Percentiles rank a stretch among this genome's conserved stretches.
phyloP scores from a whole-genome alignment of 805 yeast genomes.

The Myxozyma kluyveri region DNA sequence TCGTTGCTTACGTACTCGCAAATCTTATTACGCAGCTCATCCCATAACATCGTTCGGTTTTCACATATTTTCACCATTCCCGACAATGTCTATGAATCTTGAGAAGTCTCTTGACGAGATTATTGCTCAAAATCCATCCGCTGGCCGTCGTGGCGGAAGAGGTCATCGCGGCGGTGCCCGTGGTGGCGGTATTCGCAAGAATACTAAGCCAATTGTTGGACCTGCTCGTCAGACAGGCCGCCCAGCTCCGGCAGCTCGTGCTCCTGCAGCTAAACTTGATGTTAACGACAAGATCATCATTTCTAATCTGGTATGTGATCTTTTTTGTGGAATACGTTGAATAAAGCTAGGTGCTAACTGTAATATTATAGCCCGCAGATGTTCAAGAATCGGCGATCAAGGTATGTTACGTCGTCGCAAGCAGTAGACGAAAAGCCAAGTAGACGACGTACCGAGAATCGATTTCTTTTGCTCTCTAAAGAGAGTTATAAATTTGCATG shows the following conservation, averaged over 20 bases:
- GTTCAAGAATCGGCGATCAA: slow-evolving; percentile 78
- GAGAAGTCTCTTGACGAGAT: slow-evolving; percentile 95
- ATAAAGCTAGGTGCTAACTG: slow-evolving; percentile 3
- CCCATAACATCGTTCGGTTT: too few species aligned
- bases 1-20: too few species aligned
- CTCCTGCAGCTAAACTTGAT: slow-evolving; percentile 43
- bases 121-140: slow-evolving; percentile 57
- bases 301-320: slow-evolving; percentile 56
- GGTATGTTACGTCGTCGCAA: slow-evolving; percentile 57
- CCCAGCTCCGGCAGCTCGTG: slow-evolving; percentile 38
- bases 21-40: too few species aligned
- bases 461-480: too few species aligned
- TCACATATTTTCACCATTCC: background rate
- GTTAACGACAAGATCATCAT: slow-evolving; percentile 69
- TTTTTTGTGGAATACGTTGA: background rate
- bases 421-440: slow-evolving; percentile 7
- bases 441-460: background rate
- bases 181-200: slow-evolving; percentile 36
- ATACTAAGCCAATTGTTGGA: slow-evolving; percentile 32
- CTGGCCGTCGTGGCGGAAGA: slow-evolving; percentile 30
- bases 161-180: slow-evolving; percentile 15
- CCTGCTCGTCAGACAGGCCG: too few species aligned
- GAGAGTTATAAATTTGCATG: too few species aligned
- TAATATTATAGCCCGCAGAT: slow-evolving; percentile 60
- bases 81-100: slow-evolving; percentile 69